These are phyloP conservation scores for Lizanozyma gosingica DNA, from an alignment of 1,139 yeast genomes.

Conservation along the genomic window DNA sequence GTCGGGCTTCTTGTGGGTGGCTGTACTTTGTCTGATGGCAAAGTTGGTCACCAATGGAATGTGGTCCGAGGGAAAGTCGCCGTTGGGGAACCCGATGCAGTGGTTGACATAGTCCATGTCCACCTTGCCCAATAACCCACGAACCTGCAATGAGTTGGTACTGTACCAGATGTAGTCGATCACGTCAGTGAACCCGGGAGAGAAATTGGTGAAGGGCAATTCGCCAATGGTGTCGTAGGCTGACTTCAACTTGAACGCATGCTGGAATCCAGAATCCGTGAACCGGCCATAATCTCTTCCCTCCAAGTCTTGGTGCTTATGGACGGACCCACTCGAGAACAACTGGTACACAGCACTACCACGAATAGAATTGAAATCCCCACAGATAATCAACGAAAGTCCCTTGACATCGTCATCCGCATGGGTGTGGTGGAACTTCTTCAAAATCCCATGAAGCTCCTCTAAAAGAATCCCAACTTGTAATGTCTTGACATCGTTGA, in stretches of 20 bases:
- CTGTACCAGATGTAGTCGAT: slow-evolving; percentile 97
- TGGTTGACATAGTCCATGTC: slow-evolving; percentile 70
- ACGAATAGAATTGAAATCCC: slow-evolving; percentile 87
- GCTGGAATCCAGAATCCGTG: slow-evolving; percentile 84
- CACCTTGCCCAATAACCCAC: slow-evolving; percentile 77
- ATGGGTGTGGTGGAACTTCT: slow-evolving; percentile 40
- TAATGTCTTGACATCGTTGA: slow-evolving; percentile 90
- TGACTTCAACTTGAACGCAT: slow-evolving; percentile 72
- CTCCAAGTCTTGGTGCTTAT: slow-evolving; percentile 68
- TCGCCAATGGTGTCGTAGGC: slow-evolving; percentile 83
- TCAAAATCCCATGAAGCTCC: slow-evolving; percentile 61
- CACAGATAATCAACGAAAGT: slow-evolving; percentile 75
- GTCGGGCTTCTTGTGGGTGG: slow-evolving; percentile 26
- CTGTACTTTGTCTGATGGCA: slow-evolving; percentile 48
- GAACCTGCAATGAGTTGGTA: slow-evolving; percentile 66
- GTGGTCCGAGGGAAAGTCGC: slow-evolving; percentile 92
- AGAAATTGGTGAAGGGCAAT: slow-evolving; percentile 86
- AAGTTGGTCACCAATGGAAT: slow-evolving; percentile 75
- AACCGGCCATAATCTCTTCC: slow-evolving; percentile 88
- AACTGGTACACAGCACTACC: slow-evolving; percentile 91
- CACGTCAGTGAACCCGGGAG: slow-evolving; percentile 88
- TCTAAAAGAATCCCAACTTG: slow-evolving; percentile 90
- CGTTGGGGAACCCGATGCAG: slow-evolving; percentile 89
- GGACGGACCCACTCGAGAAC: slow-evolving; percentile 68
- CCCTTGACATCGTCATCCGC: slow-evolving; percentile 50